These are phyloP conservation scores for Suhomyces sp. DNA, from an alignment of 805 yeast species.

Conservation along the genomic window DNA sequence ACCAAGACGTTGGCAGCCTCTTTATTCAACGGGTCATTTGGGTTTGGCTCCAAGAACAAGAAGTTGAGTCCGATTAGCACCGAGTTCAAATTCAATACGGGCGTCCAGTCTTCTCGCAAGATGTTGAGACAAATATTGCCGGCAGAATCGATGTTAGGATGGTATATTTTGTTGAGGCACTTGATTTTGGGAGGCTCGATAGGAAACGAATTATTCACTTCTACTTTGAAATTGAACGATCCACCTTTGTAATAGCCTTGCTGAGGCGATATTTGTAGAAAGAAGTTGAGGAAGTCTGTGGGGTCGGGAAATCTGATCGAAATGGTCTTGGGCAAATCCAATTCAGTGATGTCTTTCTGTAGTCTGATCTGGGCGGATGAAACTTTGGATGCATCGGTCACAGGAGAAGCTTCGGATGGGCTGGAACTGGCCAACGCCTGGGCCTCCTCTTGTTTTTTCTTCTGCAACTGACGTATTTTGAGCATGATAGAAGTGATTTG, in stretches of 20 bases:
- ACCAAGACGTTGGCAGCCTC: slow-evolving; percentile 67
- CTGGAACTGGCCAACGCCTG: slow-evolving; percentile 18
- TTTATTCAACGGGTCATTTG: slow-evolving; percentile 88
- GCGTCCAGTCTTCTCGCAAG: slow-evolving; percentile 94
- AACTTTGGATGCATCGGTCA: slow-evolving; percentile 16
- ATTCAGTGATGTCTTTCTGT: slow-evolving; percentile 72
- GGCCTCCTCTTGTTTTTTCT: slow-evolving; percentile 48
- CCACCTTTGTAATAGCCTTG: slow-evolving; percentile 76
- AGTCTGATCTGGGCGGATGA: slow-evolving; percentile 69
- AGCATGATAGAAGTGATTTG: slow-evolving; percentile 16
- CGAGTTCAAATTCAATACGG: slow-evolving; percentile 78
- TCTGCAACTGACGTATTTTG: slow-evolving; percentile 58
- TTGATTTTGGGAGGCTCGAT: slow-evolving; percentile 88
- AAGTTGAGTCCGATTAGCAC: slow-evolving; percentile 82
- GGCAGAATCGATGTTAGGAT: slow-evolving; percentile 87
- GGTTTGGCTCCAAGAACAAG: slow-evolving; percentile 85
- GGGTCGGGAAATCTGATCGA: slow-evolving; percentile 49
- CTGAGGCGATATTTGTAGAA: slow-evolving; percentile 57
- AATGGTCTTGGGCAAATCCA: slow-evolving; percentile 60
- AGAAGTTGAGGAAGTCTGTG: slow-evolving; percentile 59
- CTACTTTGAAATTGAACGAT: slow-evolving; percentile 62
- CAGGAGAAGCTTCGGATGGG: not conserved
- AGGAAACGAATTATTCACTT: slow-evolving; percentile 72
- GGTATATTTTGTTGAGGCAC: slow-evolving; percentile 72
- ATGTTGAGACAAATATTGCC: slow-evolving; percentile 93